Conservation (phyloP, 2,329 filamentous ascomycete genomes). For the Botryosphaeria dothidea region DNA sequence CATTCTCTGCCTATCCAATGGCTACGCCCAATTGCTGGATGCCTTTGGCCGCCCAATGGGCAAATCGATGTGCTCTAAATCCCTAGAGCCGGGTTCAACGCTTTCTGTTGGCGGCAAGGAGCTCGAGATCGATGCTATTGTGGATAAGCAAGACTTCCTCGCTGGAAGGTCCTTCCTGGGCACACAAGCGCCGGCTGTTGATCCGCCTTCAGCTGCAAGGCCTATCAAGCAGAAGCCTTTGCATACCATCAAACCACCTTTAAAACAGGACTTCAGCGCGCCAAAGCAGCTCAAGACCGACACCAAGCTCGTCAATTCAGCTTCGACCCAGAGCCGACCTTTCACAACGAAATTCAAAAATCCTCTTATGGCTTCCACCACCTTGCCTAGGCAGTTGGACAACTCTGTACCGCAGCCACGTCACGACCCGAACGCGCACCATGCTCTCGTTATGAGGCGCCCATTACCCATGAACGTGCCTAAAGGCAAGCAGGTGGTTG, state of each 20-base stretch:
- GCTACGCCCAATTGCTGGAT: conserved; percentile 63
- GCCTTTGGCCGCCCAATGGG: conserved; percentile 65
- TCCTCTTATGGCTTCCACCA: conserved; percentile 58
- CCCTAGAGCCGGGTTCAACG: conserved; percentile 60
- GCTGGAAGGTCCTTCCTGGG: conserved; percentile 49
- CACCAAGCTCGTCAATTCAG: conserved; percentile 39
- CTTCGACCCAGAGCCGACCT: conserved; percentile 30
- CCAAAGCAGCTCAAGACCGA: conserved; percentile 31
- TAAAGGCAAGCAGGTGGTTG: conserved; percentile 66
- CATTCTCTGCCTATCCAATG: conserved; percentile 58
- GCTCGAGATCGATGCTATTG: conserved; percentile 64
- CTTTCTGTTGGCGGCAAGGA: conserved; percentile 68
- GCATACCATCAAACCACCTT: conserved; percentile 31
- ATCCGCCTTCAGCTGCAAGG: conserved; percentile 26
- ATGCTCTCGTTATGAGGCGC: conserved; percentile 68
- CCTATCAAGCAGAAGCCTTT: conserved; percentile 24
- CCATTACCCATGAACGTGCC: conserved; percentile 50
- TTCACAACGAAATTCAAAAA: conserved; percentile 59
- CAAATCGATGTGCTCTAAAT: conserved; percentile 55
- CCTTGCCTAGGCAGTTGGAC: conserved; percentile 48
- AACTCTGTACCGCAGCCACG: conserved; percentile 58
- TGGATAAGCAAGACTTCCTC: conserved; percentile 61
- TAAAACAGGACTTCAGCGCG: conserved; percentile 24
- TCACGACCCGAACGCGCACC: conserved; percentile 61
- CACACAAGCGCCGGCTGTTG: conserved; percentile 10